Conservation (phyloP, 2,329 filamentous ascomycete genomes). For the Pseudogymnoascus sp. region DNA sequence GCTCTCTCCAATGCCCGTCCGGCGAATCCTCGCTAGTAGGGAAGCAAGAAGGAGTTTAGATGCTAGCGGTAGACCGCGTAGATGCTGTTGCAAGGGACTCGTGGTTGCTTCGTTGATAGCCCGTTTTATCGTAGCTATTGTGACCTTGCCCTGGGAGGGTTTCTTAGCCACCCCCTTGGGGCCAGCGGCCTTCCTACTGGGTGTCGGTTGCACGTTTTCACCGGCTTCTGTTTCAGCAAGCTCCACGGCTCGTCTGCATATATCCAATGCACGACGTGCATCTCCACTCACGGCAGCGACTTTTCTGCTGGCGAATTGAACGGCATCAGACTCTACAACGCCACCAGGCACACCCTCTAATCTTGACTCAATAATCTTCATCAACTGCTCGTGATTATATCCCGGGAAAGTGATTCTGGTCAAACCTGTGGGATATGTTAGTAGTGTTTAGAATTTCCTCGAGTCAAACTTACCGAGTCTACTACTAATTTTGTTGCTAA, state of each 20-base stretch:
- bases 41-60: constrained; percentile 82
- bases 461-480: constrained; percentile 49
- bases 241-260: constrained; percentile 90
- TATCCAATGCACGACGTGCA: constrained; percentile 84
- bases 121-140: constrained; percentile 85
- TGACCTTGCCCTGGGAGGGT: constrained; percentile 53
- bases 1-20: constrained; percentile 80
- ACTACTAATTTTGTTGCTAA: constrained; percentile 98
- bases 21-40: constrained; percentile 66
- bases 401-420: constrained; percentile 95
- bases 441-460: background rate
- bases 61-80: constrained; percentile 72
- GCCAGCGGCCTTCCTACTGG: constrained; percentile 48
- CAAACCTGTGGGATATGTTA: constrained; percentile 44
- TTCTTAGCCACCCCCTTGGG: constrained; percentile 22
- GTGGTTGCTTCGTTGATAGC: constrained; percentile 94
- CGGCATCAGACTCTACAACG: constrained; percentile 84
- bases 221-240: constrained; percentile 69
- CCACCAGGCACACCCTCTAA: constrained; percentile 80
- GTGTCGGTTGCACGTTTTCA: constrained; percentile 42
- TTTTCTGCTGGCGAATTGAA: constrained; percentile 94
- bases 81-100: constrained; percentile 81
- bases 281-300: constrained; percentile 95
- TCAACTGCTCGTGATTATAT: constrained; percentile 93
- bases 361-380: constrained; percentile 94